Evolutionary conservation across 2,329 filamentous ascomycete genomes (phyloP).

Genomic region (Thermothelomyces thermophilus): DNA sequence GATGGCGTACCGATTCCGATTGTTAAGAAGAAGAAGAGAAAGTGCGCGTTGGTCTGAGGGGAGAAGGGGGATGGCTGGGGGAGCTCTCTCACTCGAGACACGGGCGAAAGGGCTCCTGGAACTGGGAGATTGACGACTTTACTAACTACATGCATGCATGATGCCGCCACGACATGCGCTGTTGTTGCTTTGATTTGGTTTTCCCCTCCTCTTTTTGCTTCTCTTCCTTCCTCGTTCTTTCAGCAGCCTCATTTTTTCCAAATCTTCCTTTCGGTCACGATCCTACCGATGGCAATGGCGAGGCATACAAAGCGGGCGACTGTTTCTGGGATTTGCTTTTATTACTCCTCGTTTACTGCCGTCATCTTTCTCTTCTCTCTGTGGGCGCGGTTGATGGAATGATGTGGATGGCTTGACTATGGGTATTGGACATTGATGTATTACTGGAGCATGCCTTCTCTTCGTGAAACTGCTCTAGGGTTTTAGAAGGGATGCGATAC

Average conservation of each 20-base stretch:
- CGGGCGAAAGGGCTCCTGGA: neutral
- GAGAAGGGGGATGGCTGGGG: slow-evolving; percentile 15
- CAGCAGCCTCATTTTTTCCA: neutral
- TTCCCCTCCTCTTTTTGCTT: slow-evolving; percentile 1
- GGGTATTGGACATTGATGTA: slow-evolving; percentile 13
- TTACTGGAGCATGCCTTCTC: slow-evolving; percentile 17
- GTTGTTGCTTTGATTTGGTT: slow-evolving; percentile 1
- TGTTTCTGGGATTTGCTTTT: slow-evolving; percentile 14
- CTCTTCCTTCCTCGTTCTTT: neutral
- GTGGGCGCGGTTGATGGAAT: neutral
- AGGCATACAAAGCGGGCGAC: slow-evolving; percentile 16
- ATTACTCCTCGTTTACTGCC: slow-evolving; percentile 14
- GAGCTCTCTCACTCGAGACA: neutral
- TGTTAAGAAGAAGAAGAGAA: slow-evolving; percentile 75
- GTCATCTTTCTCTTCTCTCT: slow-evolving; percentile 19
- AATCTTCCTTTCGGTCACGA: slow-evolving; percentile 15
- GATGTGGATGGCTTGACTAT: slow-evolving; percentile 10
- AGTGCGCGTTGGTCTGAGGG: slow-evolving; percentile 74
- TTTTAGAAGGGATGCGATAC: slow-evolving; percentile 21
- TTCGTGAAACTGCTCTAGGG: slow-evolving; percentile 17
- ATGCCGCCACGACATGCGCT: slow-evolving; percentile 22
- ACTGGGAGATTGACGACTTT: slow-evolving; percentile 6
- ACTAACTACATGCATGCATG: slow-evolving; percentile 25
- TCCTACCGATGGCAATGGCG: slow-evolving; percentile 13
- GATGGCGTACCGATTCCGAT: slow-evolving; percentile 32